phyloP scores from a whole-genome alignment of 75 land plant genomes.

The Selaginella moellendorffii region DNA sequence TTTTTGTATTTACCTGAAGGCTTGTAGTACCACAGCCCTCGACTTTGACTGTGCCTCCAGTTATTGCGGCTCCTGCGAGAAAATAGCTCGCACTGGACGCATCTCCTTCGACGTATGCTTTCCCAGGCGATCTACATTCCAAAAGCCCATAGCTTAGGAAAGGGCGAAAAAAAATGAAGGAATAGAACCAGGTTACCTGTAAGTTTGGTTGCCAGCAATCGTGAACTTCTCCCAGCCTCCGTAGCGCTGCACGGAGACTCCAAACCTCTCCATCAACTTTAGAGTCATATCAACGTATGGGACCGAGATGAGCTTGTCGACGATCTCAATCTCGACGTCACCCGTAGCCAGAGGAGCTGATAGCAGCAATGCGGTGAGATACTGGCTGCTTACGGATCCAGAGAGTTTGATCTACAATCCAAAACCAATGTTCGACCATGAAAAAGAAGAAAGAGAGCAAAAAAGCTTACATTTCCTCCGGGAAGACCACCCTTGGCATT shows the following conservation, averaged over 20 bases:
- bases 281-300: constrained; percentile 98
- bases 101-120: constrained; percentile 96
- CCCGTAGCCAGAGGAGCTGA: constrained; percentile 81
- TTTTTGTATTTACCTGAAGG: too few relatives aligned
- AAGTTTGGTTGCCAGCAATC: constrained; percentile 72
- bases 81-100: constrained; percentile 99
- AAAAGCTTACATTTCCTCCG: constrained; percentile 59
- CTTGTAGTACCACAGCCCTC: constrained; percentile 96
- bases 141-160: neutral
- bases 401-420: constrained; percentile 81
- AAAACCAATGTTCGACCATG: neutral
- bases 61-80: constrained; percentile 89
- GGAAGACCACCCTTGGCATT: constrained; percentile 80
- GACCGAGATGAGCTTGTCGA: constrained; percentile 81
- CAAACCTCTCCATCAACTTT: constrained; percentile 88
- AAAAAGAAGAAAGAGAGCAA: neutral
- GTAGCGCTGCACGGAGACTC: constrained; percentile 57
- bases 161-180: neutral
- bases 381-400: constrained; percentile 91
- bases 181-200: constrained; percentile 38
- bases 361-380: constrained; percentile 85
- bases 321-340: constrained; percentile 84
- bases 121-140: constrained; percentile 73
- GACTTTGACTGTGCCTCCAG: constrained; percentile 92
- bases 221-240: constrained; percentile 65